Conservation (phyloP, 2,329 filamentous ascomycete species). For the Monosporascus sp. region DNA sequence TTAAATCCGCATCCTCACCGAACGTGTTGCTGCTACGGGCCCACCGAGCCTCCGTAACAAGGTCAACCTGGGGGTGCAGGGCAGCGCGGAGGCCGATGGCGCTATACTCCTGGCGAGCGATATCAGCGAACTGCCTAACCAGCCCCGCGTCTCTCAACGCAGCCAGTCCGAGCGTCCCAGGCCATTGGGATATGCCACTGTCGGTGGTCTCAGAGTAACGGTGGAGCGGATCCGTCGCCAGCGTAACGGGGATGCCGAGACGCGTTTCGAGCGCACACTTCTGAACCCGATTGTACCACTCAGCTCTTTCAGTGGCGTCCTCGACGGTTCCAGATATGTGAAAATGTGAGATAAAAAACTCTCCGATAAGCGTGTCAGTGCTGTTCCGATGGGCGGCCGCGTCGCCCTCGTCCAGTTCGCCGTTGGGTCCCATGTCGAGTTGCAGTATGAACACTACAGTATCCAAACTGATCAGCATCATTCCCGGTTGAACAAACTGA, state of each 20-base stretch:
- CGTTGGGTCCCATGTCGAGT: conserved; percentile 22
- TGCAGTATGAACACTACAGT: conserved; percentile 28
- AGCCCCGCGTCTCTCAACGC: conserved; percentile 39
- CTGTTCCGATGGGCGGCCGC: conserved; percentile 11
- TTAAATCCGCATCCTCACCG: conserved; percentile 43
- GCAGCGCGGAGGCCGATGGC: conserved; percentile 38
- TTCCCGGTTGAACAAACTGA: no score
- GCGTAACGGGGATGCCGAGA: conserved; percentile 43
- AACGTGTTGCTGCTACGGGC: conserved; percentile 39
- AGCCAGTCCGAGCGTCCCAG: conserved; percentile 44
- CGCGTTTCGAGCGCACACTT: conserved; percentile 36
- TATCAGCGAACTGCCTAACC: conserved; percentile 41
- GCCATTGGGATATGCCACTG: conserved; percentile 46
- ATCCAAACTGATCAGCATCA: no score
- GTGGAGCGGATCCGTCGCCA: conserved; percentile 44
- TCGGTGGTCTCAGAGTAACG: conserved; percentile 37
- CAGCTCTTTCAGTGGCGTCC: conserved; percentile 28
- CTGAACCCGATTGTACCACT: conserved; percentile 39
- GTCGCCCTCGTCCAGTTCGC: conserved; percentile 13
- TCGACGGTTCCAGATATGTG: conserved; percentile 39
- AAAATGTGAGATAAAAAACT: conserved; percentile 39
- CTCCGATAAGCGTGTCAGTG: conserved; percentile 28
- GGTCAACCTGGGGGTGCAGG: conserved; percentile 46
- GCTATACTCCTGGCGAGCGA: conserved; percentile 42
- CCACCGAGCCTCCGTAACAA: conserved; percentile 48